Evolutionary conservation across 495 filamentous ascomycete species (phyloP).

Genomic region (Annulohypoxylon nitens): DNA sequence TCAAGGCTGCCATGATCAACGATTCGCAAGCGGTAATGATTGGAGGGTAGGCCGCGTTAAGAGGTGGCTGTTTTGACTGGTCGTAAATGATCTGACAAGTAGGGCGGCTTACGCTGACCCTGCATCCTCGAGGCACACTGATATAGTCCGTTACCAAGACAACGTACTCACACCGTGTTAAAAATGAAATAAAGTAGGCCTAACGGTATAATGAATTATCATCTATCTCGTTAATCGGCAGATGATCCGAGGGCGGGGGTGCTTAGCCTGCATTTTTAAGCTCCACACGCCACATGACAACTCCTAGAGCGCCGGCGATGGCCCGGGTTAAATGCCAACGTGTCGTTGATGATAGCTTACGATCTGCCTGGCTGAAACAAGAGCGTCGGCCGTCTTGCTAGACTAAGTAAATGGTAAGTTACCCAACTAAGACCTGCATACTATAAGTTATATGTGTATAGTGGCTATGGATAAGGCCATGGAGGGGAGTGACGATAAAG

Average conservation of each 20-base stretch:
- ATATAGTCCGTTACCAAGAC: conserved; percentile 33
- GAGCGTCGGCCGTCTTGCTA: conserved; percentile 33
- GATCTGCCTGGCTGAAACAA: conserved; percentile 47
- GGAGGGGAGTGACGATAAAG: conserved; percentile 50
- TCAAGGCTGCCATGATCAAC: conserved; percentile 51
- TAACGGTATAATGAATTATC: conserved; percentile 24
- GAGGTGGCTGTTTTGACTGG: conserved; percentile 46
- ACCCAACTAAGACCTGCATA: conserved; percentile 33
- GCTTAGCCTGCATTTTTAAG: conserved; percentile 28
- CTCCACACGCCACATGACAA: conserved; percentile 47
- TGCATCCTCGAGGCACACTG: conserved; percentile 42
- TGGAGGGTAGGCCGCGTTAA: conserved; percentile 47
- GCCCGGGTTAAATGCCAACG: conserved; percentile 40
- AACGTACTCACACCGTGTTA: conserved; percentile 28
- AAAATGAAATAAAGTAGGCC: conserved; percentile 14
- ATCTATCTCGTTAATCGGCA: conserved; percentile 46
- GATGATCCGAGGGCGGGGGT: conserved; percentile 47
- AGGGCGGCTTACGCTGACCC: conserved; percentile 46
- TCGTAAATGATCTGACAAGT: conserved; percentile 45
- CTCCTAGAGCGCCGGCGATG: conserved; percentile 40
- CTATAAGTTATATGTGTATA: conserved; percentile 8
- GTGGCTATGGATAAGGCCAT: conserved; percentile 11
- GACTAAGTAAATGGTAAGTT: conserved; percentile 36
- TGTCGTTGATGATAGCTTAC: conserved; percentile 39
- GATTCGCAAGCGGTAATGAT: conserved; percentile 44